phyloP scores from a whole-genome alignment of 257 asterid species.

The Anisodus acutangulus region DNA sequence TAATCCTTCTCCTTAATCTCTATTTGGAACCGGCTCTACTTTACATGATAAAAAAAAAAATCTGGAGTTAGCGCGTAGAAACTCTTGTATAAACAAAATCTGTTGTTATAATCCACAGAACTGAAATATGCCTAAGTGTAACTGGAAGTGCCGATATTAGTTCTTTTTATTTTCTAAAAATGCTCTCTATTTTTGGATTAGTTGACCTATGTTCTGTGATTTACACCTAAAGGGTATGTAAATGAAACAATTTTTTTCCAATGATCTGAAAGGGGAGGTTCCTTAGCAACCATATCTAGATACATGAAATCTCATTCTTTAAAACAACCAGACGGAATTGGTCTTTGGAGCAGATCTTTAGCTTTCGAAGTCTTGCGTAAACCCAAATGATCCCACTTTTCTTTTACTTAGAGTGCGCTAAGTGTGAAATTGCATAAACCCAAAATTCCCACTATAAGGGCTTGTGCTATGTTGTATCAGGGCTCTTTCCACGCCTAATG shows the following conservation, averaged over 20 bases:
- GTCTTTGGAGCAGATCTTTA: neutral
- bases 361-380: neutral
- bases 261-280: neutral
- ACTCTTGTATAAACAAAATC: conserved; percentile 24
- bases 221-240: neutral
- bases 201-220: conserved; percentile 19
- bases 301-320: neutral
- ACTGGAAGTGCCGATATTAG: conserved; percentile 20
- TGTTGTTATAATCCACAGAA: conserved; percentile 17
- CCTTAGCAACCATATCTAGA: neutral
- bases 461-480: neutral
- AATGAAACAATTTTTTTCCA: neutral
- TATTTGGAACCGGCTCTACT: neutral
- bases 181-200: conserved; percentile 13
- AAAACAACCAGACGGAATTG: neutral
- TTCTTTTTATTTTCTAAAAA: conserved; percentile 7
- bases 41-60: too few species aligned
- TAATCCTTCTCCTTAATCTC: neutral
- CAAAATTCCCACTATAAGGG: neutral
- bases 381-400: neutral
- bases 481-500: conserved; percentile 18
- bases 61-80: neutral
- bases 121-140: neutral
- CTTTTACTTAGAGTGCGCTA: neutral
- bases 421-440: neutral